Evolutionary conservation across 768 basidiomycete genomes (phyloP), one percentile per base, ranked within the genome.

Genomic region (Termitomyces heimii): DNA sequence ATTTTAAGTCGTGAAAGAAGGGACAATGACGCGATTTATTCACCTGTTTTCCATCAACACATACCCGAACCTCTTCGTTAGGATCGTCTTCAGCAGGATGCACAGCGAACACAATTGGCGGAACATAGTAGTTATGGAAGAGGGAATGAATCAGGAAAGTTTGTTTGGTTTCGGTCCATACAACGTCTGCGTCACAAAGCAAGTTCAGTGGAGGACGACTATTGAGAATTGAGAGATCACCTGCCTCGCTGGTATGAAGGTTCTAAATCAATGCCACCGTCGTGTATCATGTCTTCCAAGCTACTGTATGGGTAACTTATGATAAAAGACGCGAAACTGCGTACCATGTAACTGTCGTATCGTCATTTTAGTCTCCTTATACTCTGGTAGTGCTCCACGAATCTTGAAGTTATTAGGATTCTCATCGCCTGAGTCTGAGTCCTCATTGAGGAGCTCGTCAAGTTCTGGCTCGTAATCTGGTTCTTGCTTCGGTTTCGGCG

Each of bases 41-140:
- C 76, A 73, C 89, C 80, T 93, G 91, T 64, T 93, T 93, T 5
- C 91, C 91, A 63, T 93, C 91, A 3, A 91, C 88, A 56, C 89
- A 91, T 5, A 83, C 73, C 55, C 85, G 76, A 4, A 74, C 70
- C 61, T 82, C 81, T 3, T 77, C 73, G 2, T 81, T 84, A 28
- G 88, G 84, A 1, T 81, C 77, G 48, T 78, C 73, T 35, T 71
- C 61, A 34, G 28, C 53, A 26, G 39, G 72, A 42, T 73, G 66
- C 18, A 83, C 74, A 47, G 87, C 87, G 60, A 93, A 92, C 10
- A 93, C 85, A 24, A 93, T 76, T 0, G 90, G 87, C 0, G 91
- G 91, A 9, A 93, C 80, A 55, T 85, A 91, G 62, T 82, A 89
- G 65, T 91, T 89, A 35, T 83, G 83, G 62, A 88, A 84, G 5